Evolutionary conservation across 768 basidiomycete genomes (phyloP), one percentile per base, ranked within the genome.

Genomic region (Pulveroboletus frians): DNA sequence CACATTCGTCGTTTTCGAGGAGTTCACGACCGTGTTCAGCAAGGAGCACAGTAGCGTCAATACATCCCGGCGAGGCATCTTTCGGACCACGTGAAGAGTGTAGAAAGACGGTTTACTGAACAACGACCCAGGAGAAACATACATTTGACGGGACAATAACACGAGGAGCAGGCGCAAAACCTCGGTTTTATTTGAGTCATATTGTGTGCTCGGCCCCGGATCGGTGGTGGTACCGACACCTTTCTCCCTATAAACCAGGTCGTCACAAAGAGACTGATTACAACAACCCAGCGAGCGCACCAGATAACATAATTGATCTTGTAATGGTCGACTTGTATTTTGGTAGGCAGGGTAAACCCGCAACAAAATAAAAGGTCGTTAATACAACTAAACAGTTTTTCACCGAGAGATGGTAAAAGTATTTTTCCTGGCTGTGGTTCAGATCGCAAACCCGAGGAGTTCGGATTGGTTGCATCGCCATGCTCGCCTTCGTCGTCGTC

Each of bases 281-380:
- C 29, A 52, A 26, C 10, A 51, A 46, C 31, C 43, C 36, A 18
- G 49, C 13, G 6, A 53, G 66, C 85, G 51, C 65, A 91, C 91
- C 92, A 95, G 47, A 94, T 94, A 20, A 88, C 74, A 72, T 92
- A 87, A 64, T 86, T 84, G 39, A 92, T 84, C 64, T 89, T 87
- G 65, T 89, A 80, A 57, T 85, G 84, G 61, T 88, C 84, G 41
- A 83, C 78, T 63, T 89, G 85, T 39, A 87, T 72, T 64, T 79
- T 80, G 26, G 76, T 77, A 9, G 95, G 90, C 9, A 97, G 71
- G 0, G 93, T 95, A 59, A 98, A 96, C 11, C 91, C 92, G 57
- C 91, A 94, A 63, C 92, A 92, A 66, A 95, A 98, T 34, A 96
- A 64, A 10, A 97, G 74, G 63, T 98, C 94, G 49, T 91, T 79